Percentiles rank a stretch among this genome's conserved stretches.
Evolutionary conservation across 129 eudicot genomes (phyloP).

Genomic region (Gnaphalium uliginosum): DNA sequence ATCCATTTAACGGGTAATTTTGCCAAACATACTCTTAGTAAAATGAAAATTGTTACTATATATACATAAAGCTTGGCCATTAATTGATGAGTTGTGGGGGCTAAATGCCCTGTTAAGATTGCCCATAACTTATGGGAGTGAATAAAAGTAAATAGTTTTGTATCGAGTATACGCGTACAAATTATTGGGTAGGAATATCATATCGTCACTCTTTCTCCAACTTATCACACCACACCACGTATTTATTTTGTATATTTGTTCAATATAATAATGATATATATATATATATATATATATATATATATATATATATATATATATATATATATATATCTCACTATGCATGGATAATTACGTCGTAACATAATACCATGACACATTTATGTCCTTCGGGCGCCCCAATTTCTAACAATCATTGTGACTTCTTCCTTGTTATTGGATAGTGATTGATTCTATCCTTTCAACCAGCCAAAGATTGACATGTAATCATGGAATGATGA

Average conservation of each 20-base stretch:
- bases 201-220: conserved; percentile 37
- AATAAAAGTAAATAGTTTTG: conserved; percentile 19
- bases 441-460: conserved; percentile 25
- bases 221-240: conserved; percentile 27
- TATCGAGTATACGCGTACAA: conserved; percentile 7
- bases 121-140: conserved; percentile 38
- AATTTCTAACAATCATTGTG: conserved; percentile 36
- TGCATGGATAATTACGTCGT: conserved; percentile 4
- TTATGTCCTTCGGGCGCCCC: conserved; percentile 10
- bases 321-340: neutral
- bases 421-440: conserved; percentile 9
- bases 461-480: conserved; percentile 25
- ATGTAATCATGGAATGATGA: conserved; percentile 25
- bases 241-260: conserved; percentile 5
- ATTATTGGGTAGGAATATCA: conserved; percentile 31
- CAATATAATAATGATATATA: neutral
- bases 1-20: too few relatives aligned
- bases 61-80: too few relatives aligned
- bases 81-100: conserved; percentile 23
- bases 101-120: conserved; percentile 21
- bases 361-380: conserved; percentile 12
- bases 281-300: too few relatives aligned
- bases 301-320: too few relatives aligned
- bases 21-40: too few relatives aligned
- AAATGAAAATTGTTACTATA: too few relatives aligned